Conservation (phyloP, 2,329 filamentous ascomycete genomes). For the Cladosporium sp. region DNA sequence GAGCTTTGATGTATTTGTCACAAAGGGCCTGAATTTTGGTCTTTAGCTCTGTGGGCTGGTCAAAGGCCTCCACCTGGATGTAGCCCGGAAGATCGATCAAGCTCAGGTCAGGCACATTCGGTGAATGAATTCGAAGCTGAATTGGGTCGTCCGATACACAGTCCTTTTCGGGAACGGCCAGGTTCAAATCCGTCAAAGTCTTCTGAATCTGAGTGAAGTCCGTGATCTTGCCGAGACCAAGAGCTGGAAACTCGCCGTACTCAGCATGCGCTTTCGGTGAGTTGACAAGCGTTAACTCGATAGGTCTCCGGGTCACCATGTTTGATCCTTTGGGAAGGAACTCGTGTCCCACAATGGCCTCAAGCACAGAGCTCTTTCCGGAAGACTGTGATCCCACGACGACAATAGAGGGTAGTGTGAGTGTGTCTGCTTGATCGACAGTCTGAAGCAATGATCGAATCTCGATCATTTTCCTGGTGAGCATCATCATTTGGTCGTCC, state of each 20-base stretch:
- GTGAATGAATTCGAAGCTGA: slow-evolving; percentile 90
- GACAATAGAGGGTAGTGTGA: slow-evolving; percentile 95
- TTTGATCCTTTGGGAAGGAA: slow-evolving; percentile 97
- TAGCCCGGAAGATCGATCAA: slow-evolving; percentile 96
- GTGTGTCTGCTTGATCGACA: slow-evolving; percentile 82
- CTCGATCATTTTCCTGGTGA: slow-evolving; percentile 99
- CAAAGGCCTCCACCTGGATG: slow-evolving; percentile 89
- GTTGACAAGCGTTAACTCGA: slow-evolving; percentile 94
- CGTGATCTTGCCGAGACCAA: slow-evolving; percentile 82
- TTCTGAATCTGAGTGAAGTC: slow-evolving; percentile 91
- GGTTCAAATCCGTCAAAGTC: slow-evolving; percentile 89
- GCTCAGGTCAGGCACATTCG: slow-evolving; percentile 90
- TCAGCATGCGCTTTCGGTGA: slow-evolving; percentile 82
- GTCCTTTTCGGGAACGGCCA: slow-evolving; percentile 83
- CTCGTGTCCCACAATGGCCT: slow-evolving; percentile 96
- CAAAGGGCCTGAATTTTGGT: slow-evolving; percentile 94
- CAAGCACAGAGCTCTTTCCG: slow-evolving; percentile 93
- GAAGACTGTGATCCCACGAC: slow-evolving; percentile 98
- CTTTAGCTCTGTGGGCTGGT: slow-evolving; percentile 87
- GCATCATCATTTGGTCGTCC: slow-evolving; percentile 99
- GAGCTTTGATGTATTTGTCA: slow-evolving; percentile 95
- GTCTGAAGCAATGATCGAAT: slow-evolving; percentile 88
- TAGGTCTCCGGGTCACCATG: slow-evolving; percentile 95
- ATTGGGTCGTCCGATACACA: slow-evolving; percentile 98
- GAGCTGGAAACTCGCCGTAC: slow-evolving; percentile 92